Base-by-base conservation (phyloP, 2,329 filamentous ascomycete genomes). In the Aureobasidium sp. region DNA sequence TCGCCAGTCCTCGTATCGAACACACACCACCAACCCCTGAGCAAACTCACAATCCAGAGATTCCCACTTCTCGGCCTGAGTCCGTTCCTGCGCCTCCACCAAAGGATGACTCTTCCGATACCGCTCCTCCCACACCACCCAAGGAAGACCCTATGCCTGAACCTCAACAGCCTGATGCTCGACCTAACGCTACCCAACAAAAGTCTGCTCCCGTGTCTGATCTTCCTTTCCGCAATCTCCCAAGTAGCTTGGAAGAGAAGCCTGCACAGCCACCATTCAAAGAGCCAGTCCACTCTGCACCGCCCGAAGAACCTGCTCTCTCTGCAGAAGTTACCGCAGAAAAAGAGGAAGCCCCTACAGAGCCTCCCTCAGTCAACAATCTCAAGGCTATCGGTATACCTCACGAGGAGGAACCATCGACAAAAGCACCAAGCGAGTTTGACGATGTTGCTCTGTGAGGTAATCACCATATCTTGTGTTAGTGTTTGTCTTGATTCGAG, bases 11-110 rank as follows among this genome's bases (percentile, higher is more conserved):
- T 24, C 70, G 76, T 39, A 80, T 79, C 48, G 76, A 81, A 66
- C 72, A 80, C 67, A 81, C 78, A 44, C 78, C 79, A 50, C 79
- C 78, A 0, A 81, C 78, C 4, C 78, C 79, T n/a, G 78, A 81
- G 62, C 69, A 71, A 44, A 50, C 69, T 61, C 44, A 59, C 48
- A 31, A 61, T 60, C 42, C 61, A 52, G 31, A 63, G 35, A 47
- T 60, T 5, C 61, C 60, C 37, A 39, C 45, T 35, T 48, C 63
- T 42, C 54, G 64, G n/a, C 59, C 61, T 1, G 59, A 64, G 17
- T 63, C 66, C 35, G 64, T 66, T 31, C 70, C 69, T 15, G 65
- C 66, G 47, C 69, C 69, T 31, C 68, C 69, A 49, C 69, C 69
- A 17, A 71, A 72, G 64, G 61, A 61, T 19, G 31, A 62, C 17